These are phyloP conservation scores for Phytophthora colocasiae DNA, from an alignment of 352 stramenopile genomes.

Conservation along the genomic window DNA sequence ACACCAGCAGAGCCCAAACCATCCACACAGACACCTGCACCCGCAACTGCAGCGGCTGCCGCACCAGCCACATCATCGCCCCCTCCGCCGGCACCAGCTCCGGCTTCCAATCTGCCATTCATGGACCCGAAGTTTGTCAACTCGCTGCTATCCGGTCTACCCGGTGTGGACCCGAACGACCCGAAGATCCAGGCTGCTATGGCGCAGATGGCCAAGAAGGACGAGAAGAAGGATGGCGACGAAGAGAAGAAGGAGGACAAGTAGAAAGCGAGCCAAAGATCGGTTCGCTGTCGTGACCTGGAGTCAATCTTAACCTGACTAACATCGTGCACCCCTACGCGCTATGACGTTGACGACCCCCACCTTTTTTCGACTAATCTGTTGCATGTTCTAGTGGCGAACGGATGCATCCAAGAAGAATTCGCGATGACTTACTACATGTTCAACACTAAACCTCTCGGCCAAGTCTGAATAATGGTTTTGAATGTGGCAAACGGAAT, in stretches of 20 bases:
- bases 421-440: too few relatives aligned
- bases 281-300: slow-evolving; percentile 4
- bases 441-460: too few relatives aligned
- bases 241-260: slow-evolving; percentile 89
- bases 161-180: slow-evolving; percentile 93
- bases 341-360: too few relatives aligned
- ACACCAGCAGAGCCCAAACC: slow-evolving; percentile 43
- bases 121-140: slow-evolving; percentile 93
- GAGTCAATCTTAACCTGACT: slow-evolving; percentile 33
- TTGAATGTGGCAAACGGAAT: not conserved
- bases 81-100: slow-evolving; percentile 72
- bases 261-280: slow-evolving; percentile 43
- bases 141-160: slow-evolving; percentile 87
- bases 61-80: slow-evolving; percentile 27
- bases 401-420: not conserved
- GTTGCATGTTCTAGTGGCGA: not conserved
- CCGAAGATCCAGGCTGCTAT: slow-evolving; percentile 93
- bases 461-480: too few relatives aligned
- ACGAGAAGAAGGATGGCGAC: slow-evolving; percentile 84
- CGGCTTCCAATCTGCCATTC: slow-evolving; percentile 87
- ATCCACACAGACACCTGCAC: slow-evolving; percentile 38
- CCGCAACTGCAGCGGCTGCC: slow-evolving; percentile 26
- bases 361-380: too few relatives aligned
- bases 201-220: slow-evolving; percentile 85
- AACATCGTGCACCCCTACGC: slow-evolving; percentile 21